A percentile compares a stretch with the other conserved stretches of the same genome.
Conservation (phyloP, 1,284 basidiomycete genomes). For the Tremellales sp. region DNA sequence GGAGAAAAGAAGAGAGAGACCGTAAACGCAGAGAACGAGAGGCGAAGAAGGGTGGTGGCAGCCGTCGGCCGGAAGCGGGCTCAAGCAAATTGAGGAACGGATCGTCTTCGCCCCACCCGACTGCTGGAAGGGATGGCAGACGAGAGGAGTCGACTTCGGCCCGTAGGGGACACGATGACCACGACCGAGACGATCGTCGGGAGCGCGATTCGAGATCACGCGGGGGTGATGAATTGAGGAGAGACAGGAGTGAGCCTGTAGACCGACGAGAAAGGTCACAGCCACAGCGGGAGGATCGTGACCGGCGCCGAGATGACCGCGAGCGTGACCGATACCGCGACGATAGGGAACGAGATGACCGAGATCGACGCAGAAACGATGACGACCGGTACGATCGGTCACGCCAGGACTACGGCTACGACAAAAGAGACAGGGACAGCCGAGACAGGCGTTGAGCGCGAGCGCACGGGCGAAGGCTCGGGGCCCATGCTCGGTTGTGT, state of each 20-base stretch:
- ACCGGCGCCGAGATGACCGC: background rate
- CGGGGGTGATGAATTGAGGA: conserved; percentile 3
- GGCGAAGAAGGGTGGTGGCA: conserved; percentile 51
- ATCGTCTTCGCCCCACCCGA: too few species aligned
- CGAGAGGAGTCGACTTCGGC: too few species aligned
- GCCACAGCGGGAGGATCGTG: background rate
- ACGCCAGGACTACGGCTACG: background rate
- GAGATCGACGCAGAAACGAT: background rate
- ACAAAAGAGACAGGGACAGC: background rate
- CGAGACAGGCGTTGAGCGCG: too few species aligned
- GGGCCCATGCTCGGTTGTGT: too few species aligned
- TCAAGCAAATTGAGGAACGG: too few species aligned
- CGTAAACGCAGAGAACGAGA: conserved; percentile 33
- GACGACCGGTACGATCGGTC: background rate
- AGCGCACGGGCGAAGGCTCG: too few species aligned
- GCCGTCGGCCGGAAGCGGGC: too few species aligned
- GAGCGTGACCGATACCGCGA: too few species aligned
- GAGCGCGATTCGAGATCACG: too few species aligned
- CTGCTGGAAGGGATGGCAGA: too few species aligned
- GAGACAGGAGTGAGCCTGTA: background rate
- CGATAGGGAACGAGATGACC: too few species aligned
- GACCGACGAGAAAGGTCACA: background rate
- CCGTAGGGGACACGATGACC: too few species aligned
- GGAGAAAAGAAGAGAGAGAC: conserved; percentile 30
- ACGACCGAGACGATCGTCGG: conserved; percentile 8